phyloP scores from a whole-genome alignment of 1,284 basidiomycete genomes.

The Cronartium ribicola region DNA sequence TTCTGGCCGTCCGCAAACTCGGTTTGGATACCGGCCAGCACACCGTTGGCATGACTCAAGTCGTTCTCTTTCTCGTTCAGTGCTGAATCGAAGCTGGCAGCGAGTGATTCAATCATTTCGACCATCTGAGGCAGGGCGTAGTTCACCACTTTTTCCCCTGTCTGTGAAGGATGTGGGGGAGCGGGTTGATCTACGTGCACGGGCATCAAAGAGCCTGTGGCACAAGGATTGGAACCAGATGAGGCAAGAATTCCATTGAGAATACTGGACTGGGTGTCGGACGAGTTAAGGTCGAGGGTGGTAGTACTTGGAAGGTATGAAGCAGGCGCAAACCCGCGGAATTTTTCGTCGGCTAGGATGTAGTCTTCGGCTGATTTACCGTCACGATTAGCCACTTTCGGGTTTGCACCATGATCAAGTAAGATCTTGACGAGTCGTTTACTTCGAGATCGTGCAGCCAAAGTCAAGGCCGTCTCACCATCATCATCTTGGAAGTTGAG shows the following conservation, averaged over 20 bases:
- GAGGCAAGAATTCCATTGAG: constrained; percentile 1
- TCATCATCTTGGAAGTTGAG: constrained; percentile 99
- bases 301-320: constrained; percentile 51
- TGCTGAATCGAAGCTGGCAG: constrained; percentile 89
- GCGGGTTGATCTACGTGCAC: background rate
- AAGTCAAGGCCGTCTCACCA: constrained; percentile 92
- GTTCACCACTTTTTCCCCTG: constrained; percentile 5
- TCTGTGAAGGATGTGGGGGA: constrained; percentile 22
- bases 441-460: constrained; percentile 91
- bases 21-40: constrained; percentile 79
- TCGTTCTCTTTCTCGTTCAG: constrained; percentile 87
- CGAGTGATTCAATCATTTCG: constrained; percentile 79
- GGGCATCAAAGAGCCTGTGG: background rate
- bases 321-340: constrained; percentile 78
- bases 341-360: constrained; percentile 96
- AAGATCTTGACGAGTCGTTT: constrained; percentile 95
- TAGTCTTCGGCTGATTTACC: constrained; percentile 98
- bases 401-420: constrained; percentile 93
- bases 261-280: constrained; percentile 23
- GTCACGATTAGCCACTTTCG: constrained; percentile 90
- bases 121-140: constrained; percentile 68
- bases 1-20: constrained; percentile 86
- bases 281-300: constrained; percentile 25
- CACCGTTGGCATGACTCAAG: constrained; percentile 78
- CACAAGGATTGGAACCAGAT: constrained; percentile 9